Conservation (phyloP, 345 rosid genomes). For the Rhizophora mangle region DNA sequence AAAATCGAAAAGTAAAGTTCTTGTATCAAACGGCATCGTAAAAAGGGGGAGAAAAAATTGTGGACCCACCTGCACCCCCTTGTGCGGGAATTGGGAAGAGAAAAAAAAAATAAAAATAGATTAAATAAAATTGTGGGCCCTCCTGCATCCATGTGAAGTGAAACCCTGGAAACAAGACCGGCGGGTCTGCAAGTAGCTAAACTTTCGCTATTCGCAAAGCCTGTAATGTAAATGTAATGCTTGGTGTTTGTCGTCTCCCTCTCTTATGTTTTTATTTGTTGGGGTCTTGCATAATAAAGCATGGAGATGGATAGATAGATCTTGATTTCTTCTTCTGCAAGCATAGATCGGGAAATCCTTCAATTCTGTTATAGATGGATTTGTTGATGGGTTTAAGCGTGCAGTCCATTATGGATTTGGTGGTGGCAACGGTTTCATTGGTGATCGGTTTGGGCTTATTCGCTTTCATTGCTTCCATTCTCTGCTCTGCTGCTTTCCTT, state of each 20-base stretch:
- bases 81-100: no score
- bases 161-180: no score
- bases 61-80: no score
- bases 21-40: no score
- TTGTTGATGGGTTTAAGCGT: conserved; percentile 47
- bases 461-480: conserved; percentile 58
- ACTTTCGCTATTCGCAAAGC: neutral
- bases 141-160: no score
- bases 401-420: conserved; percentile 58
- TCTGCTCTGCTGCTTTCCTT: conserved; percentile 80
- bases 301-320: neutral
- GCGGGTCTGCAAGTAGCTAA: no score
- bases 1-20: no score
- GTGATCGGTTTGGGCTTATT: conserved; percentile 70
- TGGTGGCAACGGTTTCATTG: conserved; percentile 73
- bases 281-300: neutral
- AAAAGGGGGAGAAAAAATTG: no score
- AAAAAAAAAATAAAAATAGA: no score
- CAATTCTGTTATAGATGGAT: conserved; percentile 14
- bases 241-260: neutral
- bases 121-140: no score
- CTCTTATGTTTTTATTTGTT: neutral
- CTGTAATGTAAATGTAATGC: neutral
- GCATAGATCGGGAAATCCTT: no score
- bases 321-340: no score